Conservation (phyloP, 345 rosid genomes). For the Populus nigra region DNA sequence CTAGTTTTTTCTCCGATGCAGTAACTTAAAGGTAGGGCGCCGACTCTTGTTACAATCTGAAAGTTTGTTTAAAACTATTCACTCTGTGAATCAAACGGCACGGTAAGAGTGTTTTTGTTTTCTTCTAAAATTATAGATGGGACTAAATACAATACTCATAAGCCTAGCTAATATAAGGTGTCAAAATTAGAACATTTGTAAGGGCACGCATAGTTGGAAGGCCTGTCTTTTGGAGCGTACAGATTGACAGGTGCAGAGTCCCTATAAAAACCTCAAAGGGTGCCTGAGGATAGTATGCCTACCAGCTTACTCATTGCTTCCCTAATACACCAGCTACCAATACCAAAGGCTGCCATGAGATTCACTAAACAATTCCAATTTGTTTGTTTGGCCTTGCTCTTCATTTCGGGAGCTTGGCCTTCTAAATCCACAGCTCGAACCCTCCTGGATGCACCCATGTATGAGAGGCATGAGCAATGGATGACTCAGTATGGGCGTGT, state of each 20-base stretch:
- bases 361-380: neutral
- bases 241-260: neutral
- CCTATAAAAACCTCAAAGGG: neutral
- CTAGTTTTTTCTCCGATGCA: too few species aligned
- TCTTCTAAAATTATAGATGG: neutral
- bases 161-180: too few species aligned
- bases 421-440: slow-evolving; percentile 3
- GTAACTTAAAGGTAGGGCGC: too few species aligned
- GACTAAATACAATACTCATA: neutral
- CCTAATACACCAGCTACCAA: neutral
- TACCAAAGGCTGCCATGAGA: neutral
- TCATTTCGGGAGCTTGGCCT: slow-evolving; percentile 7
- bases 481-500: slow-evolving; percentile 1
- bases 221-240: neutral
- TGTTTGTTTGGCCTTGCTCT: neutral
- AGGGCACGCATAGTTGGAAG: neutral
- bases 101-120: neutral
- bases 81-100: slow-evolving; percentile 1
- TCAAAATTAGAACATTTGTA: neutral
- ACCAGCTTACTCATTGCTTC: neutral
- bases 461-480: neutral
- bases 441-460: neutral
- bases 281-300: neutral
- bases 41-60: too few species aligned
- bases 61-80: neutral